Conservation (phyloP, 345 rosid species). For the Citrus unshiu region DNA sequence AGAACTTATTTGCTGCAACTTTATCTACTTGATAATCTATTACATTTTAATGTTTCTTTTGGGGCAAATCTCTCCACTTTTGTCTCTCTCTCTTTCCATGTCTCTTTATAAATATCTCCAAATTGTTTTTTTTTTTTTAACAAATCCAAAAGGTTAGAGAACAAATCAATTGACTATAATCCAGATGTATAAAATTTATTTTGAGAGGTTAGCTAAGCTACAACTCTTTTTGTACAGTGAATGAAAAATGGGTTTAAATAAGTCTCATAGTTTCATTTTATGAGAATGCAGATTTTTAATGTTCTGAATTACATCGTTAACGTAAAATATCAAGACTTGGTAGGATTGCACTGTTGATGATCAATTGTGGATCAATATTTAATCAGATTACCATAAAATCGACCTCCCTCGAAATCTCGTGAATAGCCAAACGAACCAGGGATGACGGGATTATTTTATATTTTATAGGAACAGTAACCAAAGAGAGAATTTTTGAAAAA, state of each 20-base stretch:
- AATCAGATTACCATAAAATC: no score
- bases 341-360: not conserved
- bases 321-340: not conserved
- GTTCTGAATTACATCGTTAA: not conserved
- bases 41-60: not conserved
- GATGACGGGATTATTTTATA: not conserved
- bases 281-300: no score
- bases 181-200: no score
- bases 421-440: not conserved
- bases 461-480: not conserved
- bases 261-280: no score
- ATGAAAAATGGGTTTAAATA: no score
- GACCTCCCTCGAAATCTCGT: not conserved
- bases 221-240: no score
- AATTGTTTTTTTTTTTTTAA: no score
- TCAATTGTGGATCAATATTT: not conserved
- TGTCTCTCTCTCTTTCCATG: not conserved
- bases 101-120: no score
- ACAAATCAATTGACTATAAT: no score
- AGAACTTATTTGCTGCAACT: not conserved
- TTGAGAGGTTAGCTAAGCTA: no score
- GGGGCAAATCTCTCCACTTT: not conserved
- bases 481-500: not conserved
- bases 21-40: not conserved
- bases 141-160: no score